phyloP scores from a whole-genome alignment of 345 rosid species.

The Erucastrum elatum region DNA sequence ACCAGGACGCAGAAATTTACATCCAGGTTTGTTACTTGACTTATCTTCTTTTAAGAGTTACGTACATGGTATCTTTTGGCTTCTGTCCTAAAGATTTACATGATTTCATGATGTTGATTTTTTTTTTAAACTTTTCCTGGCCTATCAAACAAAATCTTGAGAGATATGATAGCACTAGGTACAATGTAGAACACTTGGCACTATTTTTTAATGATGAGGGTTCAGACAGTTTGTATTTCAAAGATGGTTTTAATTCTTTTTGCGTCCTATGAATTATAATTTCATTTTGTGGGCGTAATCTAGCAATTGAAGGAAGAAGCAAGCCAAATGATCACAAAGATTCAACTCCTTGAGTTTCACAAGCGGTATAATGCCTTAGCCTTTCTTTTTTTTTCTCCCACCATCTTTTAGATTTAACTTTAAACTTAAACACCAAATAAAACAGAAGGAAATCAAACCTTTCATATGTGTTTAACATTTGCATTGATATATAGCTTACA shows the following conservation, averaged over 20 bases:
- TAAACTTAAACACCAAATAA: not conserved
- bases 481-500: not conserved
- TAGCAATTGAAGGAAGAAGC: slow-evolving; percentile 59
- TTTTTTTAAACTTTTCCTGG: not conserved
- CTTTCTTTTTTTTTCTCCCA: not conserved
- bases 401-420: not conserved
- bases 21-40: slow-evolving; percentile 42
- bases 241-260: not conserved
- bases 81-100: slow-evolving; percentile 2
- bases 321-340: slow-evolving; percentile 49
- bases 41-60: not conserved
- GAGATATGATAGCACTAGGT: not conserved
- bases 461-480: not conserved
- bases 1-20: slow-evolving; percentile 32
- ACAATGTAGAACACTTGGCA: not conserved
- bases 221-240: not conserved
- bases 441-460: not conserved
- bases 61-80: not conserved
- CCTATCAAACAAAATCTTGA: slow-evolving; percentile 16
- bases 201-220: not conserved
- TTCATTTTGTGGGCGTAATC: slow-evolving; percentile 26
- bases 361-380: slow-evolving; percentile 46
- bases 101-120: slow-evolving; percentile 5
- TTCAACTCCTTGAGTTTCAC: slow-evolving; percentile 56
- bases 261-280: not conserved